Evolutionary conservation across 163 green algal genomes (phyloP).

Genomic region (Smithsoniella earleae): DNA sequence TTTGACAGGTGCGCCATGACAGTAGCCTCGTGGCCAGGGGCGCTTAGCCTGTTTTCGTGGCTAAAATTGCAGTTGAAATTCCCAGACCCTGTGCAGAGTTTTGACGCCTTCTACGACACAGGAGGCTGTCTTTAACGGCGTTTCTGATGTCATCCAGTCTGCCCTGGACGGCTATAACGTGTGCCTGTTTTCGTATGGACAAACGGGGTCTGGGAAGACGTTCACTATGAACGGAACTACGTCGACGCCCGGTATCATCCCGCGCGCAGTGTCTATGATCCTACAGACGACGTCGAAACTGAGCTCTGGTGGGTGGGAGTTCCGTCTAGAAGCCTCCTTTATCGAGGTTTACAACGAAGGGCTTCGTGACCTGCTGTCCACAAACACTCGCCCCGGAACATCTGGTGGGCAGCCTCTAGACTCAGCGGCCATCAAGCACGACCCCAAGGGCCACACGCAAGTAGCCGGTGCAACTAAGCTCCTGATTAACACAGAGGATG

Average conservation of each 20-base stretch:
- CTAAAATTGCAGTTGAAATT: background rate
- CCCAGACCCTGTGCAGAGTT: constrained; percentile 38
- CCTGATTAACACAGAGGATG: background rate
- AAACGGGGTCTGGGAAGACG: constrained; percentile 96
- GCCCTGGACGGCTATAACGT: constrained; percentile 94
- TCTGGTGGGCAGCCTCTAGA: constrained; percentile 50
- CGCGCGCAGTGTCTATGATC: constrained; percentile 70
- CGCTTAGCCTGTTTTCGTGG: no score
- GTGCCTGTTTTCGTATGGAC: constrained; percentile 96
- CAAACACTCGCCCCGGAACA: constrained; percentile 34
- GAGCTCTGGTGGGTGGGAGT: constrained; percentile 83
- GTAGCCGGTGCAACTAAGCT: constrained; percentile 9
- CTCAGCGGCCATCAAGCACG: constrained; percentile 53
- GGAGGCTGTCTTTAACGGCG: constrained; percentile 68
- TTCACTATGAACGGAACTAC: constrained; percentile 89
- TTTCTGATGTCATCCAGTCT: constrained; percentile 84
- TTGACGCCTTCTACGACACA: constrained; percentile 55
- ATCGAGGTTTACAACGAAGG: constrained; percentile 98
- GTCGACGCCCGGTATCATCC: constrained; percentile 71
- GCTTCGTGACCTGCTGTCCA: constrained; percentile 68
- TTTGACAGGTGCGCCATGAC: constrained; percentile 59
- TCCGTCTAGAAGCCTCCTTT: constrained; percentile 73
- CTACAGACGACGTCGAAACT: constrained; percentile 51
- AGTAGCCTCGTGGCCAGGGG: no score
- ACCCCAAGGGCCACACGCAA: constrained; percentile 30